Percentiles rank a stretch among this genome's conserved stretches.
Conservation (phyloP, 1,284 basidiomycete species). For the Vanrija sp. region DNA sequence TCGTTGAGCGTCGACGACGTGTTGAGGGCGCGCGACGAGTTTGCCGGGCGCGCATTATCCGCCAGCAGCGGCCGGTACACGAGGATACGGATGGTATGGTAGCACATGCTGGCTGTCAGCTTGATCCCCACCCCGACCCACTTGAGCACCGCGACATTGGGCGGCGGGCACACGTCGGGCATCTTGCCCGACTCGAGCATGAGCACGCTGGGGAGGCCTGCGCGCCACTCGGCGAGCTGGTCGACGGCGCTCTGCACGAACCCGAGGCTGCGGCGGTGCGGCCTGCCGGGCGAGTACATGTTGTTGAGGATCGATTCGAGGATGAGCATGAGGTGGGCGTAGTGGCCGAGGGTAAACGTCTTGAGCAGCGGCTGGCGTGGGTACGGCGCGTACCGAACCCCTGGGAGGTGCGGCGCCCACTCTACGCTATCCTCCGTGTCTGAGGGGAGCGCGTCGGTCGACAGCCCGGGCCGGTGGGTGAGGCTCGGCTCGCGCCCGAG, state of each 20-base stretch:
- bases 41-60: conserved; percentile 1
- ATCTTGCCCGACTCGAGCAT: conserved; percentile 1
- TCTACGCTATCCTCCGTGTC: not conserved
- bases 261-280: conserved; percentile 11
- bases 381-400: conserved; percentile 2
- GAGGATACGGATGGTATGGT: conserved; percentile 11
- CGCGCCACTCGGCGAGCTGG: conserved; percentile 1
- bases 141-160: conserved; percentile 11
- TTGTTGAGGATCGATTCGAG: conserved; percentile 19
- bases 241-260: conserved; percentile 8
- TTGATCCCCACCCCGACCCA: not conserved
- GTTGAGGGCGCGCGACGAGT: conserved; percentile 7
- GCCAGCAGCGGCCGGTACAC: conserved; percentile 15
- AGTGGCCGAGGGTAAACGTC: conserved; percentile 10
- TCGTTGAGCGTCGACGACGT: not conserved
- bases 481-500: conserved; percentile 6
- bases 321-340: conserved; percentile 11
- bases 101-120: conserved; percentile 7
- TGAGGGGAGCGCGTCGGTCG: not conserved
- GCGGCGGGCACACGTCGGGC: conserved; percentile 1
- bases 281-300: conserved; percentile 19
- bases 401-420: not conserved
- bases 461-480: conserved; percentile 1
- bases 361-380: conserved; percentile 10
- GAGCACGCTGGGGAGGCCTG: not conserved